A percentile compares a stretch with the other conserved stretches of the same genome.
These are phyloP conservation scores for Oldenlandia corymbosa DNA, from an alignment of 257 asterid genomes.

Conservation along the genomic window DNA sequence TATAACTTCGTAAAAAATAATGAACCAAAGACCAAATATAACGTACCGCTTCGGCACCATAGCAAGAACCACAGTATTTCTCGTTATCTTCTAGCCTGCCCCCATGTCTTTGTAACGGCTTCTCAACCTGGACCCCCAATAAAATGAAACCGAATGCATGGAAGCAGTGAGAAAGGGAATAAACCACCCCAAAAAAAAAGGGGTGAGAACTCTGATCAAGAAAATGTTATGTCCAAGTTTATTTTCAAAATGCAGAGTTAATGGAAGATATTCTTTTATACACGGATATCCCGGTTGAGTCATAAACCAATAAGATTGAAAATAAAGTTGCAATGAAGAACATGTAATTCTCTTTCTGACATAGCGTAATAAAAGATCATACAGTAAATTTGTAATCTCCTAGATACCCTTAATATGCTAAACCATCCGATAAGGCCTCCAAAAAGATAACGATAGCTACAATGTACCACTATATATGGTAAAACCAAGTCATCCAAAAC, in stretches of 20 bases:
- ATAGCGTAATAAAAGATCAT: background rate
- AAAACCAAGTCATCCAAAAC: background rate
- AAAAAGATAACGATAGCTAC: background rate
- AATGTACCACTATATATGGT: background rate
- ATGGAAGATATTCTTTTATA: background rate
- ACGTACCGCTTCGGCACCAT: conserved; percentile 88
- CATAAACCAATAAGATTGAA: background rate
- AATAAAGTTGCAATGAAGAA: background rate
- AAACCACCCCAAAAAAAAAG: conserved; percentile 5
- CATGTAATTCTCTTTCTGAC: background rate
- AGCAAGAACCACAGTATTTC: conserved; percentile 96
- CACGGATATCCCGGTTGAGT: background rate
- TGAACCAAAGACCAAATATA: conserved; percentile 9
- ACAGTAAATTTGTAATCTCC: background rate
- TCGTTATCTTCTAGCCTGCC: conserved; percentile 95
- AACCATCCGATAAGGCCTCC: background rate
- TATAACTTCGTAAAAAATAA: background rate
- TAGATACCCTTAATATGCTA: background rate
- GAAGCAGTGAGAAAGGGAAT: too few species aligned
- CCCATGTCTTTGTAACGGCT: conserved; percentile 94
- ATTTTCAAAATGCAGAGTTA: background rate
- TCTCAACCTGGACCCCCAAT: conserved; percentile 69
- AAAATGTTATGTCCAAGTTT: background rate
- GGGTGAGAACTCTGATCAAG: background rate
- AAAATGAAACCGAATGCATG: conserved; percentile 7